Evolutionary conservation across 345 rosid species (phyloP), one percentile per base, ranked within the genome.

Genomic region (Nasturtium officinale): DNA sequence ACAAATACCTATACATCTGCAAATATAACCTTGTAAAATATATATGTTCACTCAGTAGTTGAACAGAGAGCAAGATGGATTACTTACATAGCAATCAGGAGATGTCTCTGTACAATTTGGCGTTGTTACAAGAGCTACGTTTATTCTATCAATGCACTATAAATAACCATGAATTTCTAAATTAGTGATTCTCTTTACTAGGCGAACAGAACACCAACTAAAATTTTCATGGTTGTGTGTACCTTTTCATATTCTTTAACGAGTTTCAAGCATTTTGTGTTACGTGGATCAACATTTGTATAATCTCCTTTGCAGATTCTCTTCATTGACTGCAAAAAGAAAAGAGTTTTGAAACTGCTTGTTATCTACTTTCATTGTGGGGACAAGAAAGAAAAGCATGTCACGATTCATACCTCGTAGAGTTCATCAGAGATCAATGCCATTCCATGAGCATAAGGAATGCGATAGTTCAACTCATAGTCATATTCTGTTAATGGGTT

Each of bases 341-440:
- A 16, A 6, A 69, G 15, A 52, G 4, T n/a, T 61, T 43, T 55
- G 38, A 64, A 32, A 32, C 26, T 32, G 28, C 32, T 52, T 61
- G 3, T 46, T 29, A 4, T 48, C 18, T 17, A 23, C 46, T 33
- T 73, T 63, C 62, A 54, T 54, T 16, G 13, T 16, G 40, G 21
- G 5, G 65, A 69, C 32, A 30, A 45, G 32, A 54, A 9, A 40
- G 46, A 52, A 55, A 18, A 21, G 5, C 16, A 63, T 6, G 57
- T 63, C 18, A 28, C 11, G 21, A 64, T 9, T 17, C 9, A 35
- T 25, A 83, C 91, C 87, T 84, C 72, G 50, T 83, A 89, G 43
- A 85, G 82, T 63, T 84, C 81, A 77, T 83, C 82, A 5, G 90
- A 87, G 55, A 89, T 83, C 5, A 89, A 75, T 29, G 80, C 81